Percentiles rank a stretch among this genome's conserved stretches.
phyloP scores from a whole-genome alignment of 2,329 filamentous ascomycete genomes.

The Amauroascus niger region DNA sequence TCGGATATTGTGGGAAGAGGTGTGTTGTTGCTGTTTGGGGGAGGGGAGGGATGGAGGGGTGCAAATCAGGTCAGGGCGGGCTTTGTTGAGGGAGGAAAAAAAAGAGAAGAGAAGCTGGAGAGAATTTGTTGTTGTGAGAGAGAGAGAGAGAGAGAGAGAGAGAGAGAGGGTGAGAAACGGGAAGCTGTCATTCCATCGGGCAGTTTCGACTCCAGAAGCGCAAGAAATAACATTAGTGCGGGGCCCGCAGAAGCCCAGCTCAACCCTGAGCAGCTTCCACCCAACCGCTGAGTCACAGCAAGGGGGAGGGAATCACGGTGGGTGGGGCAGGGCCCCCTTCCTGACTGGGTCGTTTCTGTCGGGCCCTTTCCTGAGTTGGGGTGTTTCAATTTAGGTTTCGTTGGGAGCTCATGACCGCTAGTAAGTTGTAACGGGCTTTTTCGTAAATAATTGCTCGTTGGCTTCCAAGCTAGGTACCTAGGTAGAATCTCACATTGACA shows the following conservation, averaged over 20 bases:
- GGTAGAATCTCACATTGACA: not conserved
- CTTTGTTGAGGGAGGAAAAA: not conserved
- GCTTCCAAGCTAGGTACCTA: not conserved
- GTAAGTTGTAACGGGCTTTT: not conserved
- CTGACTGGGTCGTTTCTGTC: constrained; percentile 2
- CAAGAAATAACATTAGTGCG: not conserved
- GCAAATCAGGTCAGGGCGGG: too few relatives aligned
- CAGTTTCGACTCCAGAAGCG: not conserved
- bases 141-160: not conserved
- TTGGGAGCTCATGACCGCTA: constrained; percentile 7
- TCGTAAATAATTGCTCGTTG: not conserved
- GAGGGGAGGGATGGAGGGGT: too few relatives aligned
- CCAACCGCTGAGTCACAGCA: constrained; percentile 4
- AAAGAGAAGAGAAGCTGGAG: not conserved
- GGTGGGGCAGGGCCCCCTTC: constrained; percentile 3
- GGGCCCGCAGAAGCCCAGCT: not conserved
- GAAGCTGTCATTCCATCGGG: not conserved
- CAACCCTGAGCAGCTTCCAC: too few relatives aligned
- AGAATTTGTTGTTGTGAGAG: not conserved
- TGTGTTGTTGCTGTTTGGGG: not conserved
- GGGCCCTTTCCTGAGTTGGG: constrained; percentile 1
- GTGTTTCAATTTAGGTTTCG: constrained; percentile 5
- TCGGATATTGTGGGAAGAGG: not conserved
- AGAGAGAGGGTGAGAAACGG: not conserved
- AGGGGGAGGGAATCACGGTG: not conserved